These are phyloP conservation scores for Lachnellula cervina DNA, from an alignment of 2,329 filamentous ascomycete genomes.

Conservation along the genomic window DNA sequence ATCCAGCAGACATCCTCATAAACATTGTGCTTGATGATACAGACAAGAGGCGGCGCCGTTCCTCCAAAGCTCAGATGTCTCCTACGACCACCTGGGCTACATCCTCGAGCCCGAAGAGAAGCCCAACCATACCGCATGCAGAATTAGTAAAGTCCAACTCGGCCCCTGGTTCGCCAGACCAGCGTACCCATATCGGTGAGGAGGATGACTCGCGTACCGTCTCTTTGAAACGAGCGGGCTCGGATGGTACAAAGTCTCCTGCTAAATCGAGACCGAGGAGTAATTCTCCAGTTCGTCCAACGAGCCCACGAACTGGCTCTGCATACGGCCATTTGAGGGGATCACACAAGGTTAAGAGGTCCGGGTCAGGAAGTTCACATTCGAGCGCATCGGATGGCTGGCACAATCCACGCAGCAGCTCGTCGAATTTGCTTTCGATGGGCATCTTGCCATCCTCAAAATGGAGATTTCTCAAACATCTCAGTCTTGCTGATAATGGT, in stretches of 20 bases:
- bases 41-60: constrained; percentile 82
- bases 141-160: constrained; percentile 66
- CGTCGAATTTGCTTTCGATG: constrained; percentile 68
- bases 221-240: constrained; percentile 27
- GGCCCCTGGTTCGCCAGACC: constrained; percentile 44
- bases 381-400: constrained; percentile 67
- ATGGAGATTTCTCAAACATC: constrained; percentile 90
- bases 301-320: constrained; percentile 64
- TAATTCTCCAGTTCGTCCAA: constrained; percentile 73
- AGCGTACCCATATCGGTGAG: constrained; percentile 30
- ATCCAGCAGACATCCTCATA: constrained; percentile 83
- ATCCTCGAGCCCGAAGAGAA: constrained; percentile 53
- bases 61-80: constrained; percentile 78
- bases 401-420: constrained; percentile 63
- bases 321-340: constrained; percentile 57
- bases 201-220: constrained; percentile 20
- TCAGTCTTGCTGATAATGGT: constrained; percentile 88
- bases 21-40: constrained; percentile 95
- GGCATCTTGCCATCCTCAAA: constrained; percentile 76
- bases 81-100: constrained; percentile 67
- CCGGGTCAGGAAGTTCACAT: constrained; percentile 88
- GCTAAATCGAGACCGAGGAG: constrained; percentile 57
- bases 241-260: constrained; percentile 27
- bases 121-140: constrained; percentile 57
- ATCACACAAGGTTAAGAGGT: constrained; percentile 71